A percentile compares a stretch with the other conserved stretches of the same genome.
phyloP scores from a whole-genome alignment of 371 early-diverging fungal species.

The Dinochytrium kinnereticum region DNA sequence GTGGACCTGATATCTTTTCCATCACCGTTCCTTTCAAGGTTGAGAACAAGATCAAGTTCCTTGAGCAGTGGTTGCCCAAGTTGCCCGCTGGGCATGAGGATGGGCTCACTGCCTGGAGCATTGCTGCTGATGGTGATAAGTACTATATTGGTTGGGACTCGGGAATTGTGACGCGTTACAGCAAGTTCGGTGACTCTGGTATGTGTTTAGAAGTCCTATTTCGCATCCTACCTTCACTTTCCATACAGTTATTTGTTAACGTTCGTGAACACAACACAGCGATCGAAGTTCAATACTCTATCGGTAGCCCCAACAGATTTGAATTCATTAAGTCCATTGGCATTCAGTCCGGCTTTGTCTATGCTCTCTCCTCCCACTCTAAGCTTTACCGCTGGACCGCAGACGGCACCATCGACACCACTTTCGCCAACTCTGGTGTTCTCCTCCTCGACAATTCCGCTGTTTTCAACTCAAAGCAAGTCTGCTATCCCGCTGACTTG shows the following conservation, averaged over 20 bases:
- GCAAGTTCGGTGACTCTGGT: background rate
- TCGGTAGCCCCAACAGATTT: background rate
- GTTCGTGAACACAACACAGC: too few relatives aligned
- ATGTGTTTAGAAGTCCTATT: too few relatives aligned
- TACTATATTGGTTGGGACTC: background rate
- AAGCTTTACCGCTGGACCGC: background rate
- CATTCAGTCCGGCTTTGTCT: background rate
- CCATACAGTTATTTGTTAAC: too few relatives aligned
- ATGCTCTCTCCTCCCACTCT: background rate
- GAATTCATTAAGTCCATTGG: background rate
- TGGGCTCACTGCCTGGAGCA: background rate
- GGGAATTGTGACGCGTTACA: background rate
- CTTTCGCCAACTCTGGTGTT: background rate
- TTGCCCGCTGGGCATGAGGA: background rate
- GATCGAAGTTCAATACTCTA: too few relatives aligned
- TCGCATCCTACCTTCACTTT: too few relatives aligned
- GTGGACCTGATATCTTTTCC: background rate
- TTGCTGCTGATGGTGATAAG: background rate
- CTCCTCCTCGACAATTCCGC: background rate
- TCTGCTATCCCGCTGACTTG: conserved; percentile 2
- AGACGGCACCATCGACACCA: background rate
- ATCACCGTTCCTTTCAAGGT: background rate
- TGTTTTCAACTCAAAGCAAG: background rate
- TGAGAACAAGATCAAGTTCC: conserved; percentile 4
- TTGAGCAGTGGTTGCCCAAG: background rate